These are phyloP conservation scores for Sonneratia caseolaris DNA, from an alignment of 345 rosid species.

Conservation along the genomic window DNA sequence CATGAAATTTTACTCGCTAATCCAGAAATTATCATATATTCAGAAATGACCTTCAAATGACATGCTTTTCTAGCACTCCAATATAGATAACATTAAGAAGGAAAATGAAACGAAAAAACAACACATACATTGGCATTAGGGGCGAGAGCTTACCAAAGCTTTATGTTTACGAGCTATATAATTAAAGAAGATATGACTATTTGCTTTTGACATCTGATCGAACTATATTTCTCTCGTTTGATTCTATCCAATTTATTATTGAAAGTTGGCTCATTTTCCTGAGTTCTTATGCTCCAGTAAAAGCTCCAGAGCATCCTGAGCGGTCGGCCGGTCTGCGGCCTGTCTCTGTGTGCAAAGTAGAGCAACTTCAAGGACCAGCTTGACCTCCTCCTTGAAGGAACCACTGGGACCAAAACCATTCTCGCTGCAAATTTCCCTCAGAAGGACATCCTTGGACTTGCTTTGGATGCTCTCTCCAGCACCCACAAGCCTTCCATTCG, in stretches of 20 bases:
- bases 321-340: slow-evolving; percentile 44
- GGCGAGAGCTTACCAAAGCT: background rate
- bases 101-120: too few species aligned
- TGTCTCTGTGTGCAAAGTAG: slow-evolving; percentile 54
- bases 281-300: slow-evolving; percentile 29
- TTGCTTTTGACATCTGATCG: background rate
- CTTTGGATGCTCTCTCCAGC: slow-evolving; percentile 32
- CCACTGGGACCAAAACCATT: slow-evolving; percentile 29
- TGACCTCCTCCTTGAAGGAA: slow-evolving; percentile 38
- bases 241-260: background rate
- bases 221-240: background rate
- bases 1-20: too few species aligned
- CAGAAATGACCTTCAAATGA: too few species aligned
- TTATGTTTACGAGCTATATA: background rate
- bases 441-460: slow-evolving; percentile 51
- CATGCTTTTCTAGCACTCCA: too few species aligned
- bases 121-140: too few species aligned
- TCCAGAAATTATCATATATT: too few species aligned
- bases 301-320: slow-evolving; percentile 60
- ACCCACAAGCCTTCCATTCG: slow-evolving; percentile 47
- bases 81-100: too few species aligned
- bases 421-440: slow-evolving; percentile 42
- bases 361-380: slow-evolving; percentile 54
- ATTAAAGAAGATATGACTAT: background rate
- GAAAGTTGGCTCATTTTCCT: slow-evolving; percentile 16